Percentiles rank a stretch among this genome's conserved stretches.
Conservation (phyloP, 306 rosid species). For the Quercus mongolica region DNA sequence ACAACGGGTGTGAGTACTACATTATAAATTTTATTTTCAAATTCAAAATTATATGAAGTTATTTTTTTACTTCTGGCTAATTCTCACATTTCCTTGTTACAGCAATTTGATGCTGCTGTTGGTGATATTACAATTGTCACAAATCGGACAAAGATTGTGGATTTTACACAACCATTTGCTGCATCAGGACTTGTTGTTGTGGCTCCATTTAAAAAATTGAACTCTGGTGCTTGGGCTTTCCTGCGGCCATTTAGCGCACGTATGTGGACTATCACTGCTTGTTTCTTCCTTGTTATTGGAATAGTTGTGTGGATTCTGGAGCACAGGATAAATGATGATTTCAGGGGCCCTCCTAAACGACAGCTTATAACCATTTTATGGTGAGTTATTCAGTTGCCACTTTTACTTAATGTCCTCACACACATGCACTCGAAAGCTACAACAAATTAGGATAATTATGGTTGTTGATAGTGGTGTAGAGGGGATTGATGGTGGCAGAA, state of each 20-base stretch:
- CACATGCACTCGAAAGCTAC: background rate
- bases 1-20: slow-evolving; percentile 69
- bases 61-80: slow-evolving; percentile 10
- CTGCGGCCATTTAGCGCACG: slow-evolving; percentile 68
- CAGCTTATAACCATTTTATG: slow-evolving; percentile 86
- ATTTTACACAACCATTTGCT: slow-evolving; percentile 88
- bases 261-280: slow-evolving; percentile 82
- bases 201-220: slow-evolving; percentile 69
- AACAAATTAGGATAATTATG: background rate
- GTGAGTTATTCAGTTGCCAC: slow-evolving; percentile 49
- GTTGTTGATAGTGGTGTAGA: background rate
- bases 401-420: background rate
- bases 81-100: slow-evolving; percentile 13
- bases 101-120: slow-evolving; percentile 79
- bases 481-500: background rate
- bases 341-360: slow-evolving; percentile 82
- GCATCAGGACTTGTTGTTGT: slow-evolving; percentile 93
- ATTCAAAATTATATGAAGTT: background rate
- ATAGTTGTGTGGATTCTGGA: slow-evolving; percentile 88
- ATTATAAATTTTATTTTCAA: slow-evolving; percentile 11
- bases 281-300: slow-evolving; percentile 73
- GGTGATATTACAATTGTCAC: slow-evolving; percentile 91
- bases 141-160: slow-evolving; percentile 75
- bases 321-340: slow-evolving; percentile 87
- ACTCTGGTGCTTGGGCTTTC: slow-evolving; percentile 92